These are phyloP conservation scores for Ceratocystis cacaofunesta DNA, from an alignment of 2,329 filamentous ascomycete genomes.

Conservation along the genomic window DNA sequence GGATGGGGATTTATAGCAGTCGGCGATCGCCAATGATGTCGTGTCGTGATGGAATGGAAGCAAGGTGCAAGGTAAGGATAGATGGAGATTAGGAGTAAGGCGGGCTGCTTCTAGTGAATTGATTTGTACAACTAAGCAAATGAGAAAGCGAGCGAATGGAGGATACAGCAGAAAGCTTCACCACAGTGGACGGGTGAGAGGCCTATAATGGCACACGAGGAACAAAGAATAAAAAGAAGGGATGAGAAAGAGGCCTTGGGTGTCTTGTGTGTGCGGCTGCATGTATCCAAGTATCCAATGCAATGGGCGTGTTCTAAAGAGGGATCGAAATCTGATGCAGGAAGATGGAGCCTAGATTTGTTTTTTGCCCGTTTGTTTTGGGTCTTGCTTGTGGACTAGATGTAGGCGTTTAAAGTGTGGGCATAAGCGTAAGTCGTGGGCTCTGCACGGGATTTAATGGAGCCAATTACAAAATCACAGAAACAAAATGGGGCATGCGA, in stretches of 20 bases:
- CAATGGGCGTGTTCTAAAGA: constrained; percentile 6
- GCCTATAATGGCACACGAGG: background rate
- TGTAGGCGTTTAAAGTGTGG: background rate
- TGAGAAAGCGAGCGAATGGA: background rate
- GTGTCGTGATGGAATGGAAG: background rate
- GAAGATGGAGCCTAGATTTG: constrained; percentile 16
- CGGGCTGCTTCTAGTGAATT: background rate
- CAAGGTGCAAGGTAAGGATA: background rate
- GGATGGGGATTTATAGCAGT: background rate
- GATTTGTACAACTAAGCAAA: background rate
- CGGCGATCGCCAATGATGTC: background rate
- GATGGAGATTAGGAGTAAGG: background rate
- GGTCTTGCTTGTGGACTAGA: background rate
- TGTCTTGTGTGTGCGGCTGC: background rate
- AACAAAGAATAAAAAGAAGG: constrained; percentile 4
- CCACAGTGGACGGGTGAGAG: background rate
- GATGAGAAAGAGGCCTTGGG: constrained; percentile 5
- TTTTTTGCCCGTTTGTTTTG: constrained; percentile 2
- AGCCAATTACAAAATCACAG: background rate
- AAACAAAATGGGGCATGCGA: background rate
- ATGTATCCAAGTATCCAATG: background rate
- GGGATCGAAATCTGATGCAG: constrained; percentile 14
- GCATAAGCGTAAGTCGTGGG: too few species aligned
- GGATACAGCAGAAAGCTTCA: background rate
- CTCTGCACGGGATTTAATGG: background rate